phyloP scores from a whole-genome alignment of 257 asterid genomes.

The Solanum habrochaites region DNA sequence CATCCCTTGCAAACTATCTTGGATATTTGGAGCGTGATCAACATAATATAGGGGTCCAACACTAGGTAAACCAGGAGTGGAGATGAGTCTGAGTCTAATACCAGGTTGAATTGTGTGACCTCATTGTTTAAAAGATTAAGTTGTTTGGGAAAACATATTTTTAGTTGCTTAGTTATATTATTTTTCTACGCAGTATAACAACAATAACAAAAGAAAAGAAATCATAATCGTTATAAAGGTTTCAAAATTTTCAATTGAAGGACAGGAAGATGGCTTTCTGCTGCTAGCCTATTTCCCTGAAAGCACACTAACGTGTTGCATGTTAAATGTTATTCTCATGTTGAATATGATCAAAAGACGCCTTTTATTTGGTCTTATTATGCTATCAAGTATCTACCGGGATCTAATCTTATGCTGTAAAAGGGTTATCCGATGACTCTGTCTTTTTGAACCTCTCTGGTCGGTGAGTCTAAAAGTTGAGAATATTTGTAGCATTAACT shows the following conservation, averaged over 20 bases:
- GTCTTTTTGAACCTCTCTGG: not conserved
- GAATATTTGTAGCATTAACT: not conserved
- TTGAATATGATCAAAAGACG: not conserved
- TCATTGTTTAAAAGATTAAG: not conserved
- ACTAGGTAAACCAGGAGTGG: not conserved
- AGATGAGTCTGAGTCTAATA: not conserved
- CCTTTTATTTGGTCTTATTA: not conserved
- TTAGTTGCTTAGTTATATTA: not conserved
- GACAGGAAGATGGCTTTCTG: not conserved
- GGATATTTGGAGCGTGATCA: not conserved
- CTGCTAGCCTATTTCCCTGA: not conserved
- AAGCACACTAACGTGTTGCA: not conserved
- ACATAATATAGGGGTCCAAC: not conserved
- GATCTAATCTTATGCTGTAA: not conserved
- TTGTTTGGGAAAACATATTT: not conserved
- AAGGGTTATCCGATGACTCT: not conserved
- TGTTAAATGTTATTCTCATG: not conserved
- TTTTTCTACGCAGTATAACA: not conserved
- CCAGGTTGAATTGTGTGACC: not conserved
- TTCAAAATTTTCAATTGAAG: not conserved
- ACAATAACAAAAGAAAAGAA: not conserved
- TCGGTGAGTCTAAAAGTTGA: not conserved
- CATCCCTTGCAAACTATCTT: not conserved
- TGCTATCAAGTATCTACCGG: not conserved
- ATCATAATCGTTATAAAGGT: not conserved